A percentile compares a stretch with the other conserved stretches of the same genome.
phyloP scores from a whole-genome alignment of 2,329 filamentous ascomycete species.

The Fusarium sulawesiense region DNA sequence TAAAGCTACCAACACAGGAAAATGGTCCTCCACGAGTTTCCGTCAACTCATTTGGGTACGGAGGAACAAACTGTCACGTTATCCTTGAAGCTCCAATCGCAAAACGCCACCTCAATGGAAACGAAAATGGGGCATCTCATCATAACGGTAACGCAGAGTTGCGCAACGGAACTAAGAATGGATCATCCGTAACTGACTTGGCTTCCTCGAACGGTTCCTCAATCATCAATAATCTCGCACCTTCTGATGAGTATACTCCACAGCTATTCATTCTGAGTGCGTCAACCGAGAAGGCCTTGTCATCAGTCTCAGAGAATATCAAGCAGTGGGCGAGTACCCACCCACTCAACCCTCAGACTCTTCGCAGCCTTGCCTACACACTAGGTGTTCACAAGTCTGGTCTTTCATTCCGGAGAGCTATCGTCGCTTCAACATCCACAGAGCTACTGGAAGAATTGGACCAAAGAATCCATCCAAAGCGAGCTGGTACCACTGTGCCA shows the following conservation, averaged over 20 bases:
- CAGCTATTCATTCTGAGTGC: constrained; percentile 2
- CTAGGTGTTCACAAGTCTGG: neutral
- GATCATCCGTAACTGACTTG: neutral
- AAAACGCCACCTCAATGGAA: neutral
- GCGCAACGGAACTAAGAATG: neutral
- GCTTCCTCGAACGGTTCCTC: neutral
- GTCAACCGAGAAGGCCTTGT: constrained; percentile 5
- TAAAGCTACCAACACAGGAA: neutral
- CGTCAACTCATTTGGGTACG: constrained; percentile 12
- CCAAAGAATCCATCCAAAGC: neutral
- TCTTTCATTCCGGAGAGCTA: constrained; percentile 1
- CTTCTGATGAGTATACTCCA: neutral
- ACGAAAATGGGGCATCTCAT: neutral
- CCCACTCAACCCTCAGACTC: neutral
- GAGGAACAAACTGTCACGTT: constrained; percentile 12
- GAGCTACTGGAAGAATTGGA: neutral
- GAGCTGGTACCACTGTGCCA: neutral
- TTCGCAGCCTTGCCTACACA: neutral
- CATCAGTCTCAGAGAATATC: neutral
- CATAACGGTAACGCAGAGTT: accelerated
- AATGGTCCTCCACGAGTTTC: neutral
- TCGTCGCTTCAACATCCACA: neutral
- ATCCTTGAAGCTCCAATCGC: neutral
- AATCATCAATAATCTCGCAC: accelerated
- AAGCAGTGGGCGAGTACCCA: neutral